Conservation (phyloP, 2,329 filamentous ascomycete species). For the Anthostomella pinea region DNA sequence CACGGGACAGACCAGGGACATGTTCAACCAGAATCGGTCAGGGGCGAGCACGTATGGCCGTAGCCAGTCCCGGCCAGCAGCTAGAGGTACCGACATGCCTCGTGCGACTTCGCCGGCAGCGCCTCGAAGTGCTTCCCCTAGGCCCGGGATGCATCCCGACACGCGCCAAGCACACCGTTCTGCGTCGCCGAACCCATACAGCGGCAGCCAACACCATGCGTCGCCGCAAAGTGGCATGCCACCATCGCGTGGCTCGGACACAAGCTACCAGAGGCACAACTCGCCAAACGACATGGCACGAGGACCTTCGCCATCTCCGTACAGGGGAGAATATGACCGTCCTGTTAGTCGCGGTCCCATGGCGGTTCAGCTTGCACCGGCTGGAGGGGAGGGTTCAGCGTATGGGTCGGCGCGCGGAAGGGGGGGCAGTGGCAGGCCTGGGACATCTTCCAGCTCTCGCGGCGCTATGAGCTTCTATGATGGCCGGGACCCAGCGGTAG, state of each 20-base stretch:
- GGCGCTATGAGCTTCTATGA: constrained; percentile 57
- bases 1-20: constrained; percentile 74
- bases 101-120: constrained; percentile 67
- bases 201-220: constrained; percentile 23
- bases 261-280: constrained; percentile 49
- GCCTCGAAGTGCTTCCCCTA: constrained; percentile 60
- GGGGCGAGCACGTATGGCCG: constrained; percentile 36
- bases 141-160: constrained; percentile 53
- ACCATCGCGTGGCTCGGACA: constrained; percentile 46
- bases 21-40: constrained; percentile 56
- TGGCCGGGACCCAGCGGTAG: constrained; percentile 39
- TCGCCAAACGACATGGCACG: constrained; percentile 49
- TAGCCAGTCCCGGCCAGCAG: constrained; percentile 53
- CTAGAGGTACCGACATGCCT: constrained; percentile 57
- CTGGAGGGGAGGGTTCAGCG: constrained; percentile 55
- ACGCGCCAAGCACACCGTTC: constrained; percentile 34
- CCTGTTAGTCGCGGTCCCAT: constrained; percentile 55
- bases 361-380: constrained; percentile 65
- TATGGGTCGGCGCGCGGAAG: constrained; percentile 42
- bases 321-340: constrained; percentile 43
- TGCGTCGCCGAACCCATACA: constrained; percentile 25
- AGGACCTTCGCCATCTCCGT: constrained; percentile 47
- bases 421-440: constrained; percentile 45
- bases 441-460: constrained; percentile 39
- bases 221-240: constrained; percentile 39